Base-by-base conservation (phyloP, 1,139 yeast genomes). In the Candida tropicalis region DNA sequence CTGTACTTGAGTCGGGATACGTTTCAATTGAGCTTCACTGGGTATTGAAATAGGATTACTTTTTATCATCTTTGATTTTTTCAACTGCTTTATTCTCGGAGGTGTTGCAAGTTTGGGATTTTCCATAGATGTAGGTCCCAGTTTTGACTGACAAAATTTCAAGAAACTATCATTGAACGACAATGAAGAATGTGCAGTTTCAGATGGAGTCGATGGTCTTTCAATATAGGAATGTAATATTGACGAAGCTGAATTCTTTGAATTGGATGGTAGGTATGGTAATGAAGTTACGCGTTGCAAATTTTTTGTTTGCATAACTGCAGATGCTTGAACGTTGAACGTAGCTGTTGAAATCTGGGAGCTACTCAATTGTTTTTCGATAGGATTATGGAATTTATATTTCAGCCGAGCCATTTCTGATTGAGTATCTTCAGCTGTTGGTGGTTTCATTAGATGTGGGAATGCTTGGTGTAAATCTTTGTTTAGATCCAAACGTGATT, bases 301-400 rank as follows among this genome's bases (percentile, higher is more conserved):
- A 3, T n/a, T 20, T 11, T 20, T 36, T 13, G 31, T 31, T 12
- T 36, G 23, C 25, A 27, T 25, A 16, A 35, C 24, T 20, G 39
- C 39, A 16, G 39, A 36, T 9, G 39, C 39, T 18, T 18, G 39
- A 7, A 36, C 34, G 42, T 68, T 69, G 8, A 66, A 51, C 1
- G 71, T 66, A 12, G 73, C 68, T 4, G 60, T 46, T 1, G 57
- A 52, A 17, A 51, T 43, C 34, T 56, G 54, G 2, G 63, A 44
- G 10, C 56, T 35, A 16, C 47, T 43, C 35, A 50, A 41, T 24
- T 59, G 59, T 17, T 61, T 64, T 17, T 36, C 39, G 9, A 65
- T 64, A 0, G 78, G 78, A 49, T 73, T 73, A 47, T 72, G 76
- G 50, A 70, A 72, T 41, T 63, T 54, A 47, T 31, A 42, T 12